phyloP scores from a whole-genome alignment of 495 filamentous ascomycete species.

The Aspergillus mulundensis region DNA sequence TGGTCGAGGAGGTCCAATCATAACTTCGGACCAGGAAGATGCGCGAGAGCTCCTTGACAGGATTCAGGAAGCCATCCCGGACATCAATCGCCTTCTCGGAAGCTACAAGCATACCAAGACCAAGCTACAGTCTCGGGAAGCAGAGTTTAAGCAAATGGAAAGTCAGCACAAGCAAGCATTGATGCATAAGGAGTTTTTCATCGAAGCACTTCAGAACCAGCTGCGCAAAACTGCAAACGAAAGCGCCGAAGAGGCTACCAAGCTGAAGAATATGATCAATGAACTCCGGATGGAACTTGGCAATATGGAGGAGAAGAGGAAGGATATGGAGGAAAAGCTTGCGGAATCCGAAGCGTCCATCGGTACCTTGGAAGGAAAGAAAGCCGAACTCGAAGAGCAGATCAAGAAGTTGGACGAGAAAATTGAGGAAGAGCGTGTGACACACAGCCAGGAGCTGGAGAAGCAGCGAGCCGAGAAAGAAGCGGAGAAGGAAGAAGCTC shows the following conservation, averaged over 20 bases:
- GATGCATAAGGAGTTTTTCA: constrained; percentile 51
- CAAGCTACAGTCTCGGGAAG: constrained; percentile 40
- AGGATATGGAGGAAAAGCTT: constrained; percentile 45
- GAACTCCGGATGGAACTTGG: constrained; percentile 53
- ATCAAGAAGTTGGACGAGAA: constrained; percentile 48
- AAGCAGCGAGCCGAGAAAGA: constrained; percentile 30
- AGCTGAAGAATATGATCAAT: constrained; percentile 45
- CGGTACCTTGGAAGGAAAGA: constrained; percentile 35
- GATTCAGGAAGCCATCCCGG: constrained; percentile 48
- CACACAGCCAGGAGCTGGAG: constrained; percentile 35
- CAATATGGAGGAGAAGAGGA: constrained; percentile 53
- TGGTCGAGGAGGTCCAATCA: constrained; percentile 26
- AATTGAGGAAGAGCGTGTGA: constrained; percentile 38
- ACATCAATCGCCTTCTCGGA: constrained; percentile 44
- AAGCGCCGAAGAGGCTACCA: constrained; percentile 44
- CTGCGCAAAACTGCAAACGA: constrained; percentile 51
- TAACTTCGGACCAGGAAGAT: constrained; percentile 35
- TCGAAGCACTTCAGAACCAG: constrained; percentile 49
- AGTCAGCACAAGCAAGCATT: constrained; percentile 44
- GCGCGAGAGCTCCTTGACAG: constrained; percentile 43
- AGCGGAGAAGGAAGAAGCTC: constrained; percentile 31
- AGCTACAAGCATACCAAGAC: constrained; percentile 44
- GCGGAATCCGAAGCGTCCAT: constrained; percentile 37
- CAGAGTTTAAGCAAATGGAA: constrained; percentile 44
- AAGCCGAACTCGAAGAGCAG: constrained; percentile 45